Percentiles rank a stretch among this genome's conserved stretches.
These are phyloP conservation scores for Malus asiatica DNA, from an alignment of 306 rosid species.

Conservation along the genomic window DNA sequence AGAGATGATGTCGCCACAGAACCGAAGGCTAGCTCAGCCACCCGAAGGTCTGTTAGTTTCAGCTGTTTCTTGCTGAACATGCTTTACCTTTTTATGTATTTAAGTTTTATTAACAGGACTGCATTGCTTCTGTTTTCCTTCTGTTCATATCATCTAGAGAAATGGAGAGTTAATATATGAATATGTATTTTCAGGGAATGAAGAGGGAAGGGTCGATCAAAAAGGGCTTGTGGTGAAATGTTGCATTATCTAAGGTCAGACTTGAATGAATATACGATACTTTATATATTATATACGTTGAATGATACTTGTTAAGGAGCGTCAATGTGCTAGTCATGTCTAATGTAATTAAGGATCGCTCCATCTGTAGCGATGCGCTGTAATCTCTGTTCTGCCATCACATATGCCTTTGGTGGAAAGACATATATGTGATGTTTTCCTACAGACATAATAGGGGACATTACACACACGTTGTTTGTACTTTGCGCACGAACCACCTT, in stretches of 20 bases:
- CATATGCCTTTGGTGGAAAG: background rate
- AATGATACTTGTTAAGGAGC: conserved; percentile 27
- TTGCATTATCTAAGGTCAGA: conserved; percentile 61
- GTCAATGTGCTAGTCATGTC: conserved; percentile 29
- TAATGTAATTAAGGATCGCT: conserved; percentile 35
- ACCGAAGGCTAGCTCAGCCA: conserved; percentile 88
- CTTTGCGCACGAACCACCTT: background rate
- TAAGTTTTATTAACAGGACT: background rate
- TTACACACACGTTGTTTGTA: background rate
- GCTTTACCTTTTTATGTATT: background rate
- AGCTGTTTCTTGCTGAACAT: background rate
- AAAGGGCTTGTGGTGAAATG: conserved; percentile 90
- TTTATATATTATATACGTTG: conserved; percentile 39
- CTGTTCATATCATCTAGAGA: background rate
- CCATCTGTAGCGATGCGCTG: conserved; percentile 31
- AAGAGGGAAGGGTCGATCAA: conserved; percentile 82
- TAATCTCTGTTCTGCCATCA: background rate
- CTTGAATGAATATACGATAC: conserved; percentile 15
- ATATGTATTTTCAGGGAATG: conserved; percentile 51
- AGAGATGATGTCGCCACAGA: conserved; percentile 92
- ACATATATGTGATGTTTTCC: background rate
- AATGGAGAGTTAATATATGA: conserved; percentile 12
- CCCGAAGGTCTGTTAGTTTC: conserved; percentile 62
- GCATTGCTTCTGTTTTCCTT: background rate
- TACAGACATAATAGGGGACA: background rate